Percentiles rank a stretch among this genome's conserved stretches.
Conservation (phyloP, 176 grass and related monocot genomes). For the Phragmites australis region DNA sequence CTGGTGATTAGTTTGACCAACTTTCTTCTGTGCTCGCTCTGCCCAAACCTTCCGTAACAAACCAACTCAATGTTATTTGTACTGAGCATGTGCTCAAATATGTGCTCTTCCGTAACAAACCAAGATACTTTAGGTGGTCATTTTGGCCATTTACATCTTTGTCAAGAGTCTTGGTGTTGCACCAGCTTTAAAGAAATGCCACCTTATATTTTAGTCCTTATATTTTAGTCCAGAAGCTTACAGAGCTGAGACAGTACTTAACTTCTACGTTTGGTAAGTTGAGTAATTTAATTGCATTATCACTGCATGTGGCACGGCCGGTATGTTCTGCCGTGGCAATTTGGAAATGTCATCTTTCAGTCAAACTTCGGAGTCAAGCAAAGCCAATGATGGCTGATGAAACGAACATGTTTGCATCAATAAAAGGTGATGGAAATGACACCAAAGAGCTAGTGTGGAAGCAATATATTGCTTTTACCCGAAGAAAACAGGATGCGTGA, state of each 20-base stretch:
- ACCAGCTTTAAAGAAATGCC: not conserved
- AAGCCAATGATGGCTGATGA: not conserved
- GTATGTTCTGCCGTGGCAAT: not conserved
- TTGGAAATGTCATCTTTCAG: not conserved
- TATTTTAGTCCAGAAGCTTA: not conserved
- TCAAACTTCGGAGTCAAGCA: not conserved
- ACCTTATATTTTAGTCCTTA: not conserved
- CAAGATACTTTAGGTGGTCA: not conserved
- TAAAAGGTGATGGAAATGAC: not conserved
- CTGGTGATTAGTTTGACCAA: constrained; percentile 5
- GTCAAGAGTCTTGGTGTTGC: not conserved
- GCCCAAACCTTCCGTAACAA: not conserved
- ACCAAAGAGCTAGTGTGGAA: not conserved
- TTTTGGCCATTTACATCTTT: not conserved
- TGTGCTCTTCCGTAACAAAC: not conserved
- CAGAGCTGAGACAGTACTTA: not conserved
- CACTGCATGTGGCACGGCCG: not conserved
- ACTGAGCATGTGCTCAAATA: not conserved
- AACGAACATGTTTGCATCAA: not conserved
- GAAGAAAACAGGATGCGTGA: not conserved
- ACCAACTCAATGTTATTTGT: not conserved
- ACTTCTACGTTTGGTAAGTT: not conserved
- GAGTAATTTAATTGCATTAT: not conserved
- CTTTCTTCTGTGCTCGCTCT: constrained; percentile 21
- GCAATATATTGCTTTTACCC: not conserved